Percentiles rank a stretch among this genome's conserved stretches.
These are phyloP conservation scores for Talaromyces proteolyticus DNA, from an alignment of 495 filamentous ascomycete genomes.

Conservation along the genomic window DNA sequence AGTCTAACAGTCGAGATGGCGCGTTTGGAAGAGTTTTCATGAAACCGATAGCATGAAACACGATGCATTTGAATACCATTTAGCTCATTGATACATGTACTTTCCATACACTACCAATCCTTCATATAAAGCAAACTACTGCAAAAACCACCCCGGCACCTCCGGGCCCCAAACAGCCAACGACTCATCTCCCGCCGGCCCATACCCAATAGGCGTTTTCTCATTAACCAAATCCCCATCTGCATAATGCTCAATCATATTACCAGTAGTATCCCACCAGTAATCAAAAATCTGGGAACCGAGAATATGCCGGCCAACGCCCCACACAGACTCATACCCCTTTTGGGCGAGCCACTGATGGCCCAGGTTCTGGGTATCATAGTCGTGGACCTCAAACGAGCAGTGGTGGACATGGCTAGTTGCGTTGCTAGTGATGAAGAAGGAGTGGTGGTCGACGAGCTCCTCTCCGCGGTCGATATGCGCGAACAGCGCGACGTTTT, in stretches of 20 bases:
- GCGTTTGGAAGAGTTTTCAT: conserved; percentile 24
- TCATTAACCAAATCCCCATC: conserved; percentile 62
- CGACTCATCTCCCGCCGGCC: conserved; percentile 12
- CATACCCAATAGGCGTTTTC: conserved; percentile 38
- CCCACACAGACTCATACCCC: conserved; percentile 66
- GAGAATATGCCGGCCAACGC: conserved; percentile 67
- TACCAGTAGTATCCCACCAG: conserved; percentile 57
- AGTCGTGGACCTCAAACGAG: conserved; percentile 70
- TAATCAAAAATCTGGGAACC: conserved; percentile 76
- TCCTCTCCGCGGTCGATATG: conserved; percentile 58
- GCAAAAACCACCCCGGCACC: conserved; percentile 11
- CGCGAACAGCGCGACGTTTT: conserved; percentile 54
- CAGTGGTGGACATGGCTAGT: conserved; percentile 64
- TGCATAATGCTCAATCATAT: conserved; percentile 65
- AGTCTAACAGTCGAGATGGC: conserved; percentile 61
- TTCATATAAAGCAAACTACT: not conserved
- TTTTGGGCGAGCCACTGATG: conserved; percentile 64
- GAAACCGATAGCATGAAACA: not conserved
- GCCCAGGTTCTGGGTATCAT: conserved; percentile 67
- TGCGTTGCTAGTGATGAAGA: conserved; percentile 57
- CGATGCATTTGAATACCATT: not conserved
- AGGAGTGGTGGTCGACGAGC: conserved; percentile 64
- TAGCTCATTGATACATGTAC: no score
- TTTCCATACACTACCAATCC: no score
- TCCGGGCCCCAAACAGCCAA: conserved; percentile 20